These are phyloP conservation scores for Sugiyamaella floridensis DNA, from an alignment of 805 yeast species.

Conservation along the genomic window DNA sequence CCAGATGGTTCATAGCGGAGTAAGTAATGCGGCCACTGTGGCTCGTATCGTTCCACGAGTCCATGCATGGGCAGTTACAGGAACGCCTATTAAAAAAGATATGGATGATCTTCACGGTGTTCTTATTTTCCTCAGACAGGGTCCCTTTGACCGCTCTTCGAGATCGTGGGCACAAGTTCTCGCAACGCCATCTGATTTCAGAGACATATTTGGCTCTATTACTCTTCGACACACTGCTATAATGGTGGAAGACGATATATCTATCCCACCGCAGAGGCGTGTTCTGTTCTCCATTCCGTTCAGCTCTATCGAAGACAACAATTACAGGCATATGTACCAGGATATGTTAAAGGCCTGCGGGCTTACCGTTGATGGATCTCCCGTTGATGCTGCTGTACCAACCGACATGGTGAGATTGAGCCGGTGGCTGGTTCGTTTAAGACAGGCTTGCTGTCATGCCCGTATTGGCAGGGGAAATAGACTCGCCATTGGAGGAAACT, in stretches of 20 bases:
- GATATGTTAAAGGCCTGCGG: slow-evolving; percentile 52
- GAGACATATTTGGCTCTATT: slow-evolving; percentile 44
- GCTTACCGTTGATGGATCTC: slow-evolving; percentile 22
- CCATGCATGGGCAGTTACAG: slow-evolving; percentile 97
- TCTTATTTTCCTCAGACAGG: slow-evolving; percentile 54
- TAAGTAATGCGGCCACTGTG: slow-evolving; percentile 71
- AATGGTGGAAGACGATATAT: slow-evolving; percentile 70
- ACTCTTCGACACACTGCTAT: slow-evolving; percentile 78
- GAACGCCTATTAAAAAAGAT: slow-evolving; percentile 75
- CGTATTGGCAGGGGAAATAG: slow-evolving; percentile 25
- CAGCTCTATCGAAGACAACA: slow-evolving; percentile 76
- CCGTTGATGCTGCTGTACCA: neutral
- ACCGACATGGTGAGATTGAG: slow-evolving; percentile 37
- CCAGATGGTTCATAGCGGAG: slow-evolving; percentile 76
- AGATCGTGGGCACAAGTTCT: slow-evolving; percentile 37
- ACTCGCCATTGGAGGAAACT: slow-evolving; percentile 27
- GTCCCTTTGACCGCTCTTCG: slow-evolving; percentile 52
- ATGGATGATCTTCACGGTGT: slow-evolving; percentile 65
- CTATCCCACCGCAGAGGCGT: slow-evolving; percentile 72
- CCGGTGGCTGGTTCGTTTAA: slow-evolving; percentile 60
- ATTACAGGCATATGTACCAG: slow-evolving; percentile 58
- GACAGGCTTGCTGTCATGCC: slow-evolving; percentile 84
- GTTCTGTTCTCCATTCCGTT: slow-evolving; percentile 66
- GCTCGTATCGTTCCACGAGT: slow-evolving; percentile 73
- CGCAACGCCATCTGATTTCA: slow-evolving; percentile 38